These are phyloP conservation scores for Prosopis cineraria DNA, from an alignment of 306 rosid species.

Conservation along the genomic window DNA sequence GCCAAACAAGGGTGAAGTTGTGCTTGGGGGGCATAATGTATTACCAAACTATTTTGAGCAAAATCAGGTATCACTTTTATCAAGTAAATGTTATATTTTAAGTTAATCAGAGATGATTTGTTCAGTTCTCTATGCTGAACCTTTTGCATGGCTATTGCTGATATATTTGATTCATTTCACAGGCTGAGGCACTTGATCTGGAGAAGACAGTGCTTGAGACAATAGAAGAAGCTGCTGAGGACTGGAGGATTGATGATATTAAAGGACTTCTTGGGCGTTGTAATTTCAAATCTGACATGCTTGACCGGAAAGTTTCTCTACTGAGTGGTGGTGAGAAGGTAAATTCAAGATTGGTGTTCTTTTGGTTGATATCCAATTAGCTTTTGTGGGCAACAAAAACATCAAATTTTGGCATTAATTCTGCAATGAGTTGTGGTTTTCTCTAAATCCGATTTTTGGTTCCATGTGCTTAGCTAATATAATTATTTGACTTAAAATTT, in stretches of 20 bases:
- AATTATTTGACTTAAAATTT: conserved; percentile 5
- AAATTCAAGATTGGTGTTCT: conserved; percentile 26
- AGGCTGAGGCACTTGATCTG: conserved; percentile 99
- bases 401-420: conserved; percentile 18
- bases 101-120: conserved; percentile 10
- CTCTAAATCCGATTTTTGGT: conserved; percentile 1
- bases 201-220: conserved; percentile 90
- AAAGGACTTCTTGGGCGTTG: conserved; percentile 99
- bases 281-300: conserved; percentile 94
- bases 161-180: conserved; percentile 33
- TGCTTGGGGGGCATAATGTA: conserved; percentile 92
- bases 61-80: conserved; percentile 71
- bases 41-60: conserved; percentile 97
- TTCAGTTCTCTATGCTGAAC: conserved; percentile 19
- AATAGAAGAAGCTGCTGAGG: conserved; percentile 93
- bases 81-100: conserved; percentile 25
- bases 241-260: conserved; percentile 91
- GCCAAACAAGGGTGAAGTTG: conserved; percentile 75
- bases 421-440: conserved; percentile 19
- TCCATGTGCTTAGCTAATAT: background rate
- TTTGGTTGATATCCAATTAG: conserved; percentile 1
- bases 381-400: background rate
- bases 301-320: conserved; percentile 89
- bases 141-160: background rate
- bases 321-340: conserved; percentile 99